Base-by-base conservation (phyloP, 2,329 filamentous ascomycete genomes). In the Claviceps africana region DNA sequence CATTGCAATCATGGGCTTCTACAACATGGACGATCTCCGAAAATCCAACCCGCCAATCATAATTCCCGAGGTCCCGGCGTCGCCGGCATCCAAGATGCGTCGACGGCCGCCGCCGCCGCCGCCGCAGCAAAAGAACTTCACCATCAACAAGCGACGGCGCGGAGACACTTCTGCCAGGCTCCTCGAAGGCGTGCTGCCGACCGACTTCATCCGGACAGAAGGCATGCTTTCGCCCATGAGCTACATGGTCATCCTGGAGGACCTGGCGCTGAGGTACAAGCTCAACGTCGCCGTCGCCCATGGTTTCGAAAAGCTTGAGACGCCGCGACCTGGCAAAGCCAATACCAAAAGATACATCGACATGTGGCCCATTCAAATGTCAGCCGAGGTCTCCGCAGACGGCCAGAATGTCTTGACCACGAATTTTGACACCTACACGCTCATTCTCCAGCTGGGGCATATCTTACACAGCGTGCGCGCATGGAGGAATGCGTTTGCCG, bases 361-460 rank as follows among this genome's bases (percentile, higher is more conserved):
- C 61, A 70, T 95, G 4, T 95, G 88, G 88, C 88, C 88, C 0
- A 93, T 95, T 51, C 89, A 95, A 58, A 95, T 95, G 87, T 91
- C 88, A 6, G 88, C 88, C 1, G 86, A 91, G 60, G 78, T 93
- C 35, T 78, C 81, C 0, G 73, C 83, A 1, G 81, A 84, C 56
- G 76, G 75, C 1, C 78, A 81, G 61, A 82, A 75, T 56, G 74
- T 93, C 6, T 66, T 91, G 51, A 94, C 88, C 0, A 93, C 86
- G 0, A 95, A 95, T 58, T 94, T 95, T 64, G 88, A 95, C 64
- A 95, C 88, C 0, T 94, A 83, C 60, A 83, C 88, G 0, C 72
- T 94, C n/a, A 93, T 94, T 54, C 72, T 94, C 3, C 88, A 94
- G 59, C 74, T 94, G 10, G 88, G 89, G 0, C 91, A 87, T 59